phyloP scores from a whole-genome alignment of 306 rosid species.

The Crotalaria pallida region DNA sequence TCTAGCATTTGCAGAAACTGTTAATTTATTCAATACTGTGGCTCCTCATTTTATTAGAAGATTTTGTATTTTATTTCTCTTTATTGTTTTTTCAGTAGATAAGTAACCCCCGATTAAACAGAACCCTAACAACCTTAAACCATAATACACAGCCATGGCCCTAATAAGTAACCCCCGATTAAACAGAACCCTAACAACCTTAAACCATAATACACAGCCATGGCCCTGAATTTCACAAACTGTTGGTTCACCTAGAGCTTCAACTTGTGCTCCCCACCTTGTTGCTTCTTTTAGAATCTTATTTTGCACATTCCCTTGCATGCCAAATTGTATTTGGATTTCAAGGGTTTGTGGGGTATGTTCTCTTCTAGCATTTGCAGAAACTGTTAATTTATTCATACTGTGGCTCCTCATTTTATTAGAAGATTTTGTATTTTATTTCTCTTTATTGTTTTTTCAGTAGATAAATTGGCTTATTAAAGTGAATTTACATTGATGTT shows the following conservation, averaged over 20 bases:
- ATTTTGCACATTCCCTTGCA: background rate
- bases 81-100: background rate
- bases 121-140: background rate
- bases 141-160: background rate
- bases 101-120: background rate
- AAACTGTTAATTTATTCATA: slow-evolving; percentile 4
- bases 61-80: background rate
- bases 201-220: background rate
- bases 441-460: background rate
- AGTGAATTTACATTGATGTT: slow-evolving; percentile 12
- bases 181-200: background rate
- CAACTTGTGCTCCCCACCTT: background rate
- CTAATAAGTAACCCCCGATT: background rate
- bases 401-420: background rate
- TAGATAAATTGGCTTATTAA: slow-evolving; percentile 14
- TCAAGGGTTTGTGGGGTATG: background rate
- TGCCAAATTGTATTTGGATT: background rate
- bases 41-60: slow-evolving; percentile 4
- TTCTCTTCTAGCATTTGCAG: background rate
- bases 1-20: background rate
- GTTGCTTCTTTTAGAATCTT: background rate
- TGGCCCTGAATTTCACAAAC: background rate
- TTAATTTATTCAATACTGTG: background rate
- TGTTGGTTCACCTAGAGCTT: background rate
- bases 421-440: slow-evolving; percentile 3